These are phyloP conservation scores for Austroboletus sp. DNA, from an alignment of 1,284 basidiomycete species.

Conservation along the genomic window DNA sequence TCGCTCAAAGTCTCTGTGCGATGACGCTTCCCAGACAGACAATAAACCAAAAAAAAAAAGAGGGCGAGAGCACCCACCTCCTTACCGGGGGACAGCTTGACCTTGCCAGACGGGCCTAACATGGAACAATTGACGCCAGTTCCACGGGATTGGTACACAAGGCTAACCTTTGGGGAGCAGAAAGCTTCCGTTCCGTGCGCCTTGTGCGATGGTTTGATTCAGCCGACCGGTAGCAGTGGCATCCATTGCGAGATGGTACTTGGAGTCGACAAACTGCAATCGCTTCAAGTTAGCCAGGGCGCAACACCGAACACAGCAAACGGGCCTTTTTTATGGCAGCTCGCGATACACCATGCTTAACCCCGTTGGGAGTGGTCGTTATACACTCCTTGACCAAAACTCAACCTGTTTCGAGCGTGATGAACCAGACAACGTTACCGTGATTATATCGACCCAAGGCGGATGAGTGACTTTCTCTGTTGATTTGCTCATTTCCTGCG, in stretches of 20 bases:
- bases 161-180: slow-evolving; percentile 59
- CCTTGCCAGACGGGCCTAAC: slow-evolving; percentile 50
- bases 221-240: slow-evolving; percentile 58
- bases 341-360: slow-evolving; percentile 29
- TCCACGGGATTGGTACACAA: not conserved
- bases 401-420: not conserved
- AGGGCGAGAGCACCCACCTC: slow-evolving; percentile 43
- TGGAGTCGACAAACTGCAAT: slow-evolving; percentile 62
- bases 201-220: slow-evolving; percentile 49
- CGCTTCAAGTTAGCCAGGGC: not conserved
- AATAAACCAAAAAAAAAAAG: too few species aligned
- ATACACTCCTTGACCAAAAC: slow-evolving; percentile 51
- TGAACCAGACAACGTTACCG: slow-evolving; percentile 30
- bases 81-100: slow-evolving; percentile 57
- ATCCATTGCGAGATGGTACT: slow-evolving; percentile 58
- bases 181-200: slow-evolving; percentile 59
- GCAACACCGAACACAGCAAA: not conserved
- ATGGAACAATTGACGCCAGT: not conserved
- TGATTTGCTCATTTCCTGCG: not conserved
- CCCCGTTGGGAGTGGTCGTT: slow-evolving; percentile 62
- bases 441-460: slow-evolving; percentile 59
- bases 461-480: slow-evolving; percentile 34
- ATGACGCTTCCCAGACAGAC: too few species aligned
- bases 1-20: too few species aligned
- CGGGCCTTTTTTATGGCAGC: slow-evolving; percentile 70